Percentiles rank a stretch among this genome's conserved stretches.
These are phyloP conservation scores for Hanseniaspora nectarophila DNA, from an alignment of 805 yeast species.

Conservation along the genomic window DNA sequence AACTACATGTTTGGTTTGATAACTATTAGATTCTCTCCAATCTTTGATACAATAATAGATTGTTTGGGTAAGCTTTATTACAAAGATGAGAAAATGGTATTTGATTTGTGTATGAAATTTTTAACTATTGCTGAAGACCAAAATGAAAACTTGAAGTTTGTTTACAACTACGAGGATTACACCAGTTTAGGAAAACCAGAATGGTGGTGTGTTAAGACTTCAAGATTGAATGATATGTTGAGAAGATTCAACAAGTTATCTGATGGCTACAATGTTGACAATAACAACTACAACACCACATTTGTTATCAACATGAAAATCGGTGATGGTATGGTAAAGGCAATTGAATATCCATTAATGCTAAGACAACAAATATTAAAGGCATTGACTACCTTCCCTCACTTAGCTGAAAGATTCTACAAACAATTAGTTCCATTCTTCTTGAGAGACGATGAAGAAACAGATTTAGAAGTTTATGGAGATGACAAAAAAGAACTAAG, in stretches of 20 bases:
- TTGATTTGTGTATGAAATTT: conserved; percentile 41
- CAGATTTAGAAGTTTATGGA: conserved; percentile 15
- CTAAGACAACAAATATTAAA: conserved; percentile 48
- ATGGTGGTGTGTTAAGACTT: conserved; percentile 37
- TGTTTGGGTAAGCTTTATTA: conserved; percentile 38
- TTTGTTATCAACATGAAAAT: conserved; percentile 3
- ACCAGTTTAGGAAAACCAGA: not conserved
- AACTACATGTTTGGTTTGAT: conserved; percentile 57
- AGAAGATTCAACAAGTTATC: conserved; percentile 24
- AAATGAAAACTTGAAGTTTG: conserved; percentile 19
- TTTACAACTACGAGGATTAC: conserved; percentile 17
- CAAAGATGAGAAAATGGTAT: conserved; percentile 36
- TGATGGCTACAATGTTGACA: conserved; percentile 26
- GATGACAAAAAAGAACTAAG: conserved; percentile 6
- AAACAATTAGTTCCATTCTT: conserved; percentile 47
- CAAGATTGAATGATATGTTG: conserved; percentile 35
- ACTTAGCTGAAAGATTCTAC: conserved; percentile 56
- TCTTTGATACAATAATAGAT: conserved; percentile 68
- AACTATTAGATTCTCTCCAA: conserved; percentile 66
- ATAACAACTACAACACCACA: not conserved
- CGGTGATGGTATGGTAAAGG: conserved; percentile 23
- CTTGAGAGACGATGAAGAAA: conserved; percentile 26
- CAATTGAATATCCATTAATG: conserved; percentile 32
- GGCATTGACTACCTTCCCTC: conserved; percentile 47
- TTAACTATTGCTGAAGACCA: conserved; percentile 18